phyloP scores from a whole-genome alignment of 768 basidiomycete genomes.

The Auricularia cornea region DNA sequence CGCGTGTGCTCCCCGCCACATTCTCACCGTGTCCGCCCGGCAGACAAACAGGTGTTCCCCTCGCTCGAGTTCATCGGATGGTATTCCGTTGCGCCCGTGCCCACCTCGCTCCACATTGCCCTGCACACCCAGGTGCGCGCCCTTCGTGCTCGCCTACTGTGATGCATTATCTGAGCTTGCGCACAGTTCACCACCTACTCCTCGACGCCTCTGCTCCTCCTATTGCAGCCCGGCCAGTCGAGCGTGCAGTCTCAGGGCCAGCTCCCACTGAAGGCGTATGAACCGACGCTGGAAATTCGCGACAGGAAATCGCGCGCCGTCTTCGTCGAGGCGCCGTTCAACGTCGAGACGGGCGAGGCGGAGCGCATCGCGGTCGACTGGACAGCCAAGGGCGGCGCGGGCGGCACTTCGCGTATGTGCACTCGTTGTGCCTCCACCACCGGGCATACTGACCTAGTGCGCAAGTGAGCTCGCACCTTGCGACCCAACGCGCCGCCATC shows the following conservation, averaged over 20 bases:
- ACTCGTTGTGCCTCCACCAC: slow-evolving; percentile 6
- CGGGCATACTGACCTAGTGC: neutral
- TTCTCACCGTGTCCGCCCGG: neutral
- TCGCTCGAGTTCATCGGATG: slow-evolving; percentile 96
- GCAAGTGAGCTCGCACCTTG: slow-evolving; percentile 82
- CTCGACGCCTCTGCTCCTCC: slow-evolving; percentile 81
- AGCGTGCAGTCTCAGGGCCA: neutral
- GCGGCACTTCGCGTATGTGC: slow-evolving; percentile 59
- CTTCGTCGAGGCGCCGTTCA: slow-evolving; percentile 79
- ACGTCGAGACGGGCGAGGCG: slow-evolving; percentile 94
- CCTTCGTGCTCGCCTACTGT: slow-evolving; percentile 6
- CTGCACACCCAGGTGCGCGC: slow-evolving; percentile 73
- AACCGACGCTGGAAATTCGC: slow-evolving; percentile 79
- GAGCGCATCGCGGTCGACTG: slow-evolving; percentile 98
- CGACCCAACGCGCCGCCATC: slow-evolving; percentile 88
- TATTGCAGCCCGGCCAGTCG: slow-evolving; percentile 45
- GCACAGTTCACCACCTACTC: slow-evolving; percentile 76
- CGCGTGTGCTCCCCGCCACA: neutral
- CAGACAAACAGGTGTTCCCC: slow-evolving; percentile 98
- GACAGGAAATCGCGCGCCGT: slow-evolving; percentile 69
- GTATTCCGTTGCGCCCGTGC: slow-evolving; percentile 82
- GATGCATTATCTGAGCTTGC: neutral
- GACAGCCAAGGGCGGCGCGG: slow-evolving; percentile 79
- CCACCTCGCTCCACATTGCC: slow-evolving; percentile 64
- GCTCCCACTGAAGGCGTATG: slow-evolving; percentile 89